A percentile compares a stretch with the other conserved stretches of the same genome.
Conservation (phyloP, 2,329 filamentous ascomycete species). For the Mycosphaerella sp. region DNA sequence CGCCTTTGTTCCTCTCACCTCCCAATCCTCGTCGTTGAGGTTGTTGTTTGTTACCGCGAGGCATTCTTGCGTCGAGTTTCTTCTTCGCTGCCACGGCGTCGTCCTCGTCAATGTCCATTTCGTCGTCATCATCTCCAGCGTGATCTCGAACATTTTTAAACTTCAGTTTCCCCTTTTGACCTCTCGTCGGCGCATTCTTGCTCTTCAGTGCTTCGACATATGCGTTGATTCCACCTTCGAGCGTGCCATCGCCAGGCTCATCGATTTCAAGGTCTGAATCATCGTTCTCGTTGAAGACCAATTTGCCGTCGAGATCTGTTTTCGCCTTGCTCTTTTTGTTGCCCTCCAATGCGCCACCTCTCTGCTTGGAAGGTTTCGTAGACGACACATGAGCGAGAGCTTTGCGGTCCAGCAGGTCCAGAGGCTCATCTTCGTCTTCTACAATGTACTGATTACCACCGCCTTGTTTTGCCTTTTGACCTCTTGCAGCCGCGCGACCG, state of each 20-base stretch:
- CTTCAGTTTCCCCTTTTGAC: slow-evolving; percentile 55
- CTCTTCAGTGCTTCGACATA: slow-evolving; percentile 57
- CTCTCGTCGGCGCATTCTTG: slow-evolving; percentile 51
- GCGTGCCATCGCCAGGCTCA: slow-evolving; percentile 38
- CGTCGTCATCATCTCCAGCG: slow-evolving; percentile 32
- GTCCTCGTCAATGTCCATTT: slow-evolving; percentile 44
- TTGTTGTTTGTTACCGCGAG: slow-evolving; percentile 16
- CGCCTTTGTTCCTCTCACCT: slow-evolving; percentile 21
- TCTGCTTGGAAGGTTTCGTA: slow-evolving; percentile 67
- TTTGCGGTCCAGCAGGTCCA: slow-evolving; percentile 84
- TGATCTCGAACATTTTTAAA: slow-evolving; percentile 47
- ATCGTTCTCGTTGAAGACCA: slow-evolving; percentile 56
- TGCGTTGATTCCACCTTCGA: slow-evolving; percentile 52
- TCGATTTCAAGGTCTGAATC: slow-evolving; percentile 41
- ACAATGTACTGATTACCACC: slow-evolving; percentile 72
- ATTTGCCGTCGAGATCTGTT: slow-evolving; percentile 70
- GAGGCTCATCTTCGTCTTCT: slow-evolving; percentile 88
- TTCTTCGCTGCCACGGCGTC: slow-evolving; percentile 35
- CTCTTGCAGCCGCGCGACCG: slow-evolving; percentile 42
- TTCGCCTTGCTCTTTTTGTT: slow-evolving; percentile 54
- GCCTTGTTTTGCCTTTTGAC: slow-evolving; percentile 48
- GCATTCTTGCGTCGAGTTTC: slow-evolving; percentile 25
- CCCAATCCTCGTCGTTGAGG: slow-evolving; percentile 25
- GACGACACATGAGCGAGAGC: slow-evolving; percentile 90
- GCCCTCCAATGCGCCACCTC: slow-evolving; percentile 36